A percentile compares a stretch with the other conserved stretches of the same genome.
phyloP scores from a whole-genome alignment of 2,329 filamentous ascomycete genomes.

The Fusarium chaquense region DNA sequence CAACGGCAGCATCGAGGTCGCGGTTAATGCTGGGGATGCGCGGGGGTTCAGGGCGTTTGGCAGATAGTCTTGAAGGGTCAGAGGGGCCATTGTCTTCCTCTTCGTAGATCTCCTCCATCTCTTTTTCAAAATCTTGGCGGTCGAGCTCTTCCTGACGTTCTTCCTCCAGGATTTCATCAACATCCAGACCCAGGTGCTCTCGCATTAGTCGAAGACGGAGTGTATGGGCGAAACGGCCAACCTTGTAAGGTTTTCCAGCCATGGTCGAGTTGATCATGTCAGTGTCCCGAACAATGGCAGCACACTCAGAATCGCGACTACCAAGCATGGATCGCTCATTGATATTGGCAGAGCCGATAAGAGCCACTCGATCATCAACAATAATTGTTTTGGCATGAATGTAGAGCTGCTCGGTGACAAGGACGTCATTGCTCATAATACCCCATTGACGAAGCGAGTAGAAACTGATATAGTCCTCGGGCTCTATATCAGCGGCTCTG shows the following conservation, averaged over 20 bases:
- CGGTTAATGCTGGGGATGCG: constrained; percentile 75
- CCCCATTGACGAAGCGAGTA: constrained; percentile 95
- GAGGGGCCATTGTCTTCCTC: constrained; percentile 56
- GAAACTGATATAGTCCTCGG: constrained; percentile 95
- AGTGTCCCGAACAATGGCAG: constrained; percentile 89
- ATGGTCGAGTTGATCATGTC: constrained; percentile 94
- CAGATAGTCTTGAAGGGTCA: constrained; percentile 50
- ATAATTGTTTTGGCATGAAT: constrained; percentile 98
- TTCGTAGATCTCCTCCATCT: constrained; percentile 73
- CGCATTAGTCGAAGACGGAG: constrained; percentile 94
- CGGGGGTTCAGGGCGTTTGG: constrained; percentile 43
- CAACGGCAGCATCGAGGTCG: constrained; percentile 59
- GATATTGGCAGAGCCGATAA: constrained; percentile 98
- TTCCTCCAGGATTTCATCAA: constrained; percentile 88
- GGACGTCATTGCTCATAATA: constrained; percentile 82
- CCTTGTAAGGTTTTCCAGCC: constrained; percentile 88
- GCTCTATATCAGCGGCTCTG: constrained; percentile 83
- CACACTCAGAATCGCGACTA: constrained; percentile 90
- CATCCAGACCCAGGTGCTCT: constrained; percentile 95
- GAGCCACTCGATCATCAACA: constrained; percentile 90
- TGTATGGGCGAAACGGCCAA: constrained; percentile 92
- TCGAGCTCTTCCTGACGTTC: constrained; percentile 77
- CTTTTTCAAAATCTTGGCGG: constrained; percentile 65
- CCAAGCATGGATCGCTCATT: constrained; percentile 98
- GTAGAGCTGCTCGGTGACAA: constrained; percentile 96